Percentiles rank a stretch among this genome's conserved stretches.
Conservation (phyloP, 371 early-diverging fungal species). For the Mucor ambiguus region DNA sequence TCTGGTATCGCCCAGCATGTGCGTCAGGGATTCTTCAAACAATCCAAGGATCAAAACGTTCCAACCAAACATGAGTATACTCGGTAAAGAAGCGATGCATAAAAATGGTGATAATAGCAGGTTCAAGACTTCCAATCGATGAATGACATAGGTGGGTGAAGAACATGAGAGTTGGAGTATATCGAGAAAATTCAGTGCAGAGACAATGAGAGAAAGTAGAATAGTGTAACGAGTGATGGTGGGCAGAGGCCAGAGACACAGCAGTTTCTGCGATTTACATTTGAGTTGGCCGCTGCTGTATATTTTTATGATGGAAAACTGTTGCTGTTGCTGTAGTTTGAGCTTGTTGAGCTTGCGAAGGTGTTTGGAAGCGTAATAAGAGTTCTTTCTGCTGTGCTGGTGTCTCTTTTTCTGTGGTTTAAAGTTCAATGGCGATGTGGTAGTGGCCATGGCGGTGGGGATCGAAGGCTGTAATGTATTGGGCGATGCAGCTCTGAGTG, state of each 20-base stretch:
- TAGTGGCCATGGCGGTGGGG: background rate
- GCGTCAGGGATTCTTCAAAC: slow-evolving; percentile 37
- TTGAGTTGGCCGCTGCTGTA: slow-evolving; percentile 8
- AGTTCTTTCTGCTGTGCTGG: slow-evolving; percentile 23
- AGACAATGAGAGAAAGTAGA: slow-evolving; percentile 27
- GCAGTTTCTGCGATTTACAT: slow-evolving; percentile 25
- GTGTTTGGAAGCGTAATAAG: slow-evolving; percentile 24
- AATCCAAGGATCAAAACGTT: slow-evolving; percentile 32
- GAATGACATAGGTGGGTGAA: slow-evolving; percentile 32
- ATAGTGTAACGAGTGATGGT: slow-evolving; percentile 30
- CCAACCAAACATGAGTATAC: slow-evolving; percentile 20
- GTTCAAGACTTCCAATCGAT: slow-evolving; percentile 25
- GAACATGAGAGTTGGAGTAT: slow-evolving; percentile 26
- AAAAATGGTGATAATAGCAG: slow-evolving; percentile 35
- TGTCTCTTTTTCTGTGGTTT: background rate
- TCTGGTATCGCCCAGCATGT: slow-evolving; percentile 29
- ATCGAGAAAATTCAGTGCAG: slow-evolving; percentile 22
- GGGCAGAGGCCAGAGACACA: slow-evolving; percentile 39
- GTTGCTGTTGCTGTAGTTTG: slow-evolving; percentile 18
- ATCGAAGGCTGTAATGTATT: background rate
- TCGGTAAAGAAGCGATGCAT: slow-evolving; percentile 10
- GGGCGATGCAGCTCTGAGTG: background rate
- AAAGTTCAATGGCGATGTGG: background rate
- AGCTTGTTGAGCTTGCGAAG: slow-evolving; percentile 16
- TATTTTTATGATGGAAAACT: slow-evolving; percentile 9